Evolutionary conservation across 2,329 filamentous ascomycete species (phyloP), one percentile per base, ranked within the genome.

Genomic region (Penicillium corylophilum): DNA sequence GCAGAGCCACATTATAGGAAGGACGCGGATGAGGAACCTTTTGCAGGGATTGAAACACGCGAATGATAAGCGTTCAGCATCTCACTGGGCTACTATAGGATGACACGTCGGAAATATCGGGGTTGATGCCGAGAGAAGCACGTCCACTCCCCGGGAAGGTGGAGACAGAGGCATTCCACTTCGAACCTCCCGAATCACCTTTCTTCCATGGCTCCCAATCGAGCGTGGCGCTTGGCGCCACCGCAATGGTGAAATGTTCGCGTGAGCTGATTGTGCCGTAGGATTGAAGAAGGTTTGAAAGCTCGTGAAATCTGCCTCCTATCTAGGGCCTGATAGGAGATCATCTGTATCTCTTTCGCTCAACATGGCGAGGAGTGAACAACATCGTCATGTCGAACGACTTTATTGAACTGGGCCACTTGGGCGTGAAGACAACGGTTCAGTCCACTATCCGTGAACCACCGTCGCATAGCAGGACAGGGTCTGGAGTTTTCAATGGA

Each of bases 171-270:
- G 20, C 20, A n/a, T 38, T 39, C 18, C 18, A 12, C 18, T 40
- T 16, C 20, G 13, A 15, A 23, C 8, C 23, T 13, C n/a, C 22
- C 38, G 38, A 26, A 41, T 26, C 39, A 26, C 15, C 39, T 7
- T 16, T 12, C 9, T 5, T 26, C 13, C 13, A 10, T 9, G 22
- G 20, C 38, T 41, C 22, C 15, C 22, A 16, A 26, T n/a, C 39
- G 4, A 12, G 13, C 13, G 13, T 26, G 39, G 39, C 22, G 22
- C 9, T 16, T 15, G 20, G 13, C 15, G 23, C 39, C 13, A 41
- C 45, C 49, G 9, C 46, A 48, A 50, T 41, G 50, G 49, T 49
- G 15, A 55, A 24, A 42, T 44, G 46, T 46, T 53, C 53, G 46
- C 53, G 50, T 18, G 43, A 18, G 28, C n/a, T 38, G 48, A 41